A percentile compares a stretch with the other conserved stretches of the same genome.
These are phyloP conservation scores for Plectranthus barbatus DNA, from an alignment of 257 asterid species.

Conservation along the genomic window DNA sequence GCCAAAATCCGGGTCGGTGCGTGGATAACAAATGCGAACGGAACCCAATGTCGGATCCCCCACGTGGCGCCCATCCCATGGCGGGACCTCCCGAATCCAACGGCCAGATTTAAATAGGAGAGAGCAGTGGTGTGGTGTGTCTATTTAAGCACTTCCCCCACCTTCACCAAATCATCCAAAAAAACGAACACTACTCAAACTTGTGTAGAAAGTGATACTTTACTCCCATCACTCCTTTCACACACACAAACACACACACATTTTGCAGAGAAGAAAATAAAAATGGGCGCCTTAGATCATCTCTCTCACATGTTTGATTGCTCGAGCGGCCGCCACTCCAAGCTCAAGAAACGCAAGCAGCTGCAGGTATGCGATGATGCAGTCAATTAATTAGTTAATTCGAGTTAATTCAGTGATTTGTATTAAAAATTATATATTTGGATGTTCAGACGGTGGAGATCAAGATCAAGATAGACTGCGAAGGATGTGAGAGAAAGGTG, in stretches of 20 bases:
- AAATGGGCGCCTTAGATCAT: constrained; percentile 83
- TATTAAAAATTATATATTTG: too few relatives aligned
- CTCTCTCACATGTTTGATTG: constrained; percentile 74
- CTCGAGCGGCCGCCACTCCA: constrained; percentile 44
- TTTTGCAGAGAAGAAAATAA: too few relatives aligned
- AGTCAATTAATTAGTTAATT: neutral
- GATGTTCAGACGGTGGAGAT: constrained; percentile 72
- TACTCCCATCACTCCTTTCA: neutral
- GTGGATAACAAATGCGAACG: neutral
- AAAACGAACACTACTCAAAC: neutral
- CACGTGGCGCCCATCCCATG: constrained; percentile 21
- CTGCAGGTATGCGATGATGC: constrained; percentile 42
- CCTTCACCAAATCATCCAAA: neutral
- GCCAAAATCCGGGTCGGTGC: constrained; percentile 31
- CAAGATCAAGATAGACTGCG: constrained; percentile 90
- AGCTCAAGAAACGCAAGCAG: constrained; percentile 66
- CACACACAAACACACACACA: neutral
- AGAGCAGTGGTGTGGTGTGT: neutral
- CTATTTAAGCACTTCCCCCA: neutral
- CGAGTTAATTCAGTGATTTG: neutral
- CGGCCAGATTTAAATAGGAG: constrained; percentile 7
- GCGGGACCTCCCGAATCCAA: constrained; percentile 9
- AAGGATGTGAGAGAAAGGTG: constrained; percentile 89
- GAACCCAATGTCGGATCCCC: neutral
- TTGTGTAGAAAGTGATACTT: neutral